A percentile compares a stretch with the other conserved stretches of the same genome.
These are phyloP conservation scores for Globisporangium camurandrum DNA, from an alignment of 352 stramenopile species.

Conservation along the genomic window DNA sequence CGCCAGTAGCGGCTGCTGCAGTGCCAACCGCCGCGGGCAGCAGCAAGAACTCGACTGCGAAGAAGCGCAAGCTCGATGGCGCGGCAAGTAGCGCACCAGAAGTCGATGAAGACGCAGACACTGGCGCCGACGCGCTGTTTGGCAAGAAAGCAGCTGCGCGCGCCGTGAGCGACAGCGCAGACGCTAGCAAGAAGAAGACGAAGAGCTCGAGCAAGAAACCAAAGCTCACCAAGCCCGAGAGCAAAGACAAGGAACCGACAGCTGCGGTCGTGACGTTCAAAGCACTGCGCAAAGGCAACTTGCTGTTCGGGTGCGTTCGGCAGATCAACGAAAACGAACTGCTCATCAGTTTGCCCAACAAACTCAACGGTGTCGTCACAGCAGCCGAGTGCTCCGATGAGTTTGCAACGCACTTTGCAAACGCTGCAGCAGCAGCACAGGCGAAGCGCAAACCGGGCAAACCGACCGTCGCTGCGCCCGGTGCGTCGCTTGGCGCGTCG, in stretches of 20 bases:
- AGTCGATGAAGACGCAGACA: slow-evolving; percentile 20
- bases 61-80: slow-evolving; percentile 44
- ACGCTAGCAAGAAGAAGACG: slow-evolving; percentile 17
- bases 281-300: slow-evolving; percentile 49
- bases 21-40: slow-evolving; percentile 1
- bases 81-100: slow-evolving; percentile 13
- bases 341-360: slow-evolving; percentile 89
- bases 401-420: slow-evolving; percentile 34
- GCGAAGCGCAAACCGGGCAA: no score
- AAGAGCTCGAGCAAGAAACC: slow-evolving; percentile 16
- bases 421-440: slow-evolving; percentile 16
- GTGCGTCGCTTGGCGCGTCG: neutral
- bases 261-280: slow-evolving; percentile 61
- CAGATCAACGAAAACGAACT: slow-evolving; percentile 83
- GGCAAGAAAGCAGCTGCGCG: slow-evolving; percentile 58
- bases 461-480: slow-evolving; percentile 1
- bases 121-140: slow-evolving; percentile 59
- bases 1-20: slow-evolving; percentile 4
- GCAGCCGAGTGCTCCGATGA: slow-evolving; percentile 75
- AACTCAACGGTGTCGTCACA: slow-evolving; percentile 89
- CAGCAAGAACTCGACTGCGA: slow-evolving; percentile 17
- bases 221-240: slow-evolving; percentile 15
- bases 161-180: slow-evolving; percentile 7
- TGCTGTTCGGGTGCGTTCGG: slow-evolving; percentile 84
- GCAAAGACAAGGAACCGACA: slow-evolving; percentile 18